phyloP scores from a whole-genome alignment of 73 alveolate genomes.

The Uronychia binucleata region DNA sequence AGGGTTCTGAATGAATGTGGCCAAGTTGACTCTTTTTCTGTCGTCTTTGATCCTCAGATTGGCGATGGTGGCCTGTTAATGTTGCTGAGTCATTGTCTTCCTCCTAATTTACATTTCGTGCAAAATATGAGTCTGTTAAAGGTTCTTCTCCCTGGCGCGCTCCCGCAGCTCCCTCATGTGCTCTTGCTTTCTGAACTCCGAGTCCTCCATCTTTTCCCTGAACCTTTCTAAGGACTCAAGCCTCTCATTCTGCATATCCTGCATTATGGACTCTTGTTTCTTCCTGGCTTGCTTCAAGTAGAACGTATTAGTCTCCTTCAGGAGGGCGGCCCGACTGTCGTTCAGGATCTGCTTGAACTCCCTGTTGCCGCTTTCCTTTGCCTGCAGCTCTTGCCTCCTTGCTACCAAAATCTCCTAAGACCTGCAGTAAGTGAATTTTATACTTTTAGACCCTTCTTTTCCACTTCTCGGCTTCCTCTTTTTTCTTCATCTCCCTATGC shows the following conservation, averaged over 20 bases:
- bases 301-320: not conserved
- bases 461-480: not conserved
- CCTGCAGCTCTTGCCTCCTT: not conserved
- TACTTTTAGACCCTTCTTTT: not conserved
- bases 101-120: too few species aligned
- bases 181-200: not conserved
- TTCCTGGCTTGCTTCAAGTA: not conserved
- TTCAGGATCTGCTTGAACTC: not conserved
- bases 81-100: too few species aligned
- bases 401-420: not conserved
- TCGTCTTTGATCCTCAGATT: not conserved
- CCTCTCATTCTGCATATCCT: too few species aligned
- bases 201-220: not conserved
- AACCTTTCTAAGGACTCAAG: too few species aligned
- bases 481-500: not conserved
- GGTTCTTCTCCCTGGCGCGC: not conserved
- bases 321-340: not conserved
- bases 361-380: not conserved
- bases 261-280: not conserved
- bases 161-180: not conserved
- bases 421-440: not conserved
- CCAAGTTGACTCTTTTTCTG: not conserved
- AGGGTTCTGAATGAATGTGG: not conserved
- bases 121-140: too few species aligned
- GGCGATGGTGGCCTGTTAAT: too few species aligned